Percentiles rank a stretch among this genome's conserved stretches.
These are phyloP conservation scores for Silene latifolia DNA, from an alignment of 148 eudicot genomes.

Conservation along the genomic window DNA sequence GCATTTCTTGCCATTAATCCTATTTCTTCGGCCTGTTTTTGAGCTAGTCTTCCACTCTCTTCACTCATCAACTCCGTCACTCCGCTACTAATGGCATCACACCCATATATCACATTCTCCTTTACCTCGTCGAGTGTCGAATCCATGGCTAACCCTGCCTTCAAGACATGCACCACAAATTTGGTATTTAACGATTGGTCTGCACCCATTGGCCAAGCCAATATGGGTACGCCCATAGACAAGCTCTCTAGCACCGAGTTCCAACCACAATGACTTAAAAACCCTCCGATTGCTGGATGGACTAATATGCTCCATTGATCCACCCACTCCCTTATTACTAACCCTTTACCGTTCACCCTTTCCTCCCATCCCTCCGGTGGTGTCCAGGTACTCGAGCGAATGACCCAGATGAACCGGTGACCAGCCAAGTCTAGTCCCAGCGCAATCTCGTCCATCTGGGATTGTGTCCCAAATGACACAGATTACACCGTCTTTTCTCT, in stretches of 20 bases:
- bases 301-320: slow-evolving; percentile 25
- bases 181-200: slow-evolving; percentile 34
- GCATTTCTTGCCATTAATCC: slow-evolving; percentile 19
- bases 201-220: slow-evolving; percentile 35
- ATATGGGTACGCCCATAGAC: slow-evolving; percentile 28
- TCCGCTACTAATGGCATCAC: slow-evolving; percentile 1
- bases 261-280: slow-evolving; percentile 32
- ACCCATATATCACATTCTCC: not conserved
- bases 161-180: slow-evolving; percentile 26
- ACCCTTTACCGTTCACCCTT: slow-evolving; percentile 22
- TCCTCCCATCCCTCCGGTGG: slow-evolving; percentile 26
- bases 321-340: slow-evolving; percentile 30
- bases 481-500: slow-evolving; percentile 3
- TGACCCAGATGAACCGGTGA: slow-evolving; percentile 29
- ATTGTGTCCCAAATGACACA: slow-evolving; percentile 34
- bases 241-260: slow-evolving; percentile 26
- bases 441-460: slow-evolving; percentile 32
- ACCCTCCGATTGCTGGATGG: slow-evolving; percentile 27
- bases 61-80: slow-evolving; percentile 35
- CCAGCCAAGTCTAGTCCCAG: slow-evolving; percentile 30
- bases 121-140: too few relatives aligned
- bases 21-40: slow-evolving; percentile 23
- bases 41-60: slow-evolving; percentile 17
- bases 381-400: slow-evolving; percentile 23
- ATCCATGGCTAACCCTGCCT: slow-evolving; percentile 19